These are phyloP conservation scores for Diospyros kaki DNA, from an alignment of 148 eudicot genomes.

Conservation along the genomic window DNA sequence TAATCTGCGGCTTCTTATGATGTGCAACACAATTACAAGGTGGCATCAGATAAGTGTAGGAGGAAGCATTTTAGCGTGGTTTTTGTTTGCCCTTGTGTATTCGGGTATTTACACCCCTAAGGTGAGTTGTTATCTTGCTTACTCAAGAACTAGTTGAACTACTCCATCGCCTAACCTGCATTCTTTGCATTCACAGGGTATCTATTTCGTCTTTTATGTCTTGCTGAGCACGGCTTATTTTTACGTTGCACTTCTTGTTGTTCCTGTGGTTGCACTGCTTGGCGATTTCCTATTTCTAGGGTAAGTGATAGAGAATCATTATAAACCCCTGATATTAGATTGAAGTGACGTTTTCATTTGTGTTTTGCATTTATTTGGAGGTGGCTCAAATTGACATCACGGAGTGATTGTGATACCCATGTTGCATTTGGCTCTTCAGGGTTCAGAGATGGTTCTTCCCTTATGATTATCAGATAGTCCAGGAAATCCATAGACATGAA, in stretches of 20 bases:
- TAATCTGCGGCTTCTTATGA: constrained; percentile 82
- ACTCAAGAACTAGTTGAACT: neutral
- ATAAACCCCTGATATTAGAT: too few relatives aligned
- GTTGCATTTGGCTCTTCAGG: constrained; percentile 32
- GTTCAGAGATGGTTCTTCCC: constrained; percentile 91
- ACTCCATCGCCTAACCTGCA: constrained; percentile 13
- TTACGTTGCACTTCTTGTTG: constrained; percentile 65
- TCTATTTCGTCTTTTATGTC: constrained; percentile 59
- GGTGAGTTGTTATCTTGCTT: constrained; percentile 29
- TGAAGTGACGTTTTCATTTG: neutral
- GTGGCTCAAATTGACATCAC: too few relatives aligned
- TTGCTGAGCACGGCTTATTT: constrained; percentile 86
- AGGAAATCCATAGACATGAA: constrained; percentile 71
- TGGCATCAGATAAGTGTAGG: constrained; percentile 93
- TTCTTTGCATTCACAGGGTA: constrained; percentile 50
- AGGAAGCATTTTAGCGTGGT: constrained; percentile 90
- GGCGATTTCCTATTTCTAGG: constrained; percentile 81
- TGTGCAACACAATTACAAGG: constrained; percentile 81
- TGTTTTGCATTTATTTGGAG: too few relatives aligned
- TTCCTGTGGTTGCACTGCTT: constrained; percentile 75
- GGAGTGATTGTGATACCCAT: too few relatives aligned
- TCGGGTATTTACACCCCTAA: constrained; percentile 58
- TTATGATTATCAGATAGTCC: constrained; percentile 82
- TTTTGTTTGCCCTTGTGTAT: constrained; percentile 64
- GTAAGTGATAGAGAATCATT: constrained; percentile 35